Evolutionary conservation across 202 grass and related monocot genomes (phyloP).

Genomic region (Panicum hallii): DNA sequence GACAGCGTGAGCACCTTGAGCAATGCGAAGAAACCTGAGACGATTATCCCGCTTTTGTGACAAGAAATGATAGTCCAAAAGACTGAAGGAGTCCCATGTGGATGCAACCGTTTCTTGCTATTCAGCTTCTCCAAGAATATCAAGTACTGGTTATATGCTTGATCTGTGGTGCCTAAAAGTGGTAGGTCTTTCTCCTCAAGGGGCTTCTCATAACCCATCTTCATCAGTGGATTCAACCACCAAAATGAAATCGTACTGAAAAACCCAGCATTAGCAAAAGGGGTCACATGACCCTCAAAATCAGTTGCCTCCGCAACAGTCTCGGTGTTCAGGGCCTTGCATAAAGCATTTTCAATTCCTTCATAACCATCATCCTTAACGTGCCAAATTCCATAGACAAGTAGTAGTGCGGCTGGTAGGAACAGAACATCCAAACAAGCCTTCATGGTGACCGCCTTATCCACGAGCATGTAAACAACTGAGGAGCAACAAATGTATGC

Average conservation of each 20-base stretch:
- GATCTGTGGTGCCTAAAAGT: constrained; percentile 53
- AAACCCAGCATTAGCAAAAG: constrained; percentile 68
- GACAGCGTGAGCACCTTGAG: constrained; percentile 83
- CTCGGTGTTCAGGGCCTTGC: constrained; percentile 53
- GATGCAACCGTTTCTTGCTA: constrained; percentile 30
- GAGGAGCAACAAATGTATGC: constrained; percentile 68
- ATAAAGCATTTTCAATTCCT: constrained; percentile 48
- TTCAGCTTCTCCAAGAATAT: constrained; percentile 69
- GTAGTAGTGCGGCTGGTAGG: constrained; percentile 55
- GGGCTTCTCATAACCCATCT: constrained; percentile 73
- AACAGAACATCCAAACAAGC: constrained; percentile 68
- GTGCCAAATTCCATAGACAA: constrained; percentile 53
- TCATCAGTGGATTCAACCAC: constrained; percentile 93
- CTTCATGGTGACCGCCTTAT: constrained; percentile 51
- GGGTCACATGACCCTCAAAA: constrained; percentile 43
- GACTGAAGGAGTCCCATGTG: constrained; percentile 47
- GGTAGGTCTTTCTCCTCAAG: constrained; percentile 88
- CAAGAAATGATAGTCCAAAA: constrained; percentile 84
- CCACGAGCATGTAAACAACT: constrained; percentile 47
- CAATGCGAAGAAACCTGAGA: constrained; percentile 82
- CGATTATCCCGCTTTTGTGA: constrained; percentile 63
- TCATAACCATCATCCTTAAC: constrained; percentile 44
- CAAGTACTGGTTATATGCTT: constrained; percentile 55
- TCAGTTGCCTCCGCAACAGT: constrained; percentile 29
- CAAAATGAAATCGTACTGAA: constrained; percentile 85